Conservation (phyloP, 2,329 filamentous ascomycete species). For the Immersiporthe knoxdaviesiana region DNA sequence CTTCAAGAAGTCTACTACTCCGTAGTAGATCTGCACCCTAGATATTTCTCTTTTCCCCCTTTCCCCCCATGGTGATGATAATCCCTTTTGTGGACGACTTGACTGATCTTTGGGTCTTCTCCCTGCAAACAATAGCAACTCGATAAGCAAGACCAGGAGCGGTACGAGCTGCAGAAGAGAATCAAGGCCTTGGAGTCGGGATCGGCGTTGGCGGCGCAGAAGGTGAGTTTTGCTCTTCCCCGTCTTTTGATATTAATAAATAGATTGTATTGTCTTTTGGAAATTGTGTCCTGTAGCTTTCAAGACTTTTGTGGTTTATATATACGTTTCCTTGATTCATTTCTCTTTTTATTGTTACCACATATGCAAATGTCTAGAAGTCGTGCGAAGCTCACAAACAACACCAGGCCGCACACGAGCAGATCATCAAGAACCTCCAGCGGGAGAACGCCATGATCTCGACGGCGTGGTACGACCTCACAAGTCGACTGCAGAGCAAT, state of each 20-base stretch:
- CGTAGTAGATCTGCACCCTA: constrained; percentile 5
- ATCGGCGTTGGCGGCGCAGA: constrained; percentile 53
- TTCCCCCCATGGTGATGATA: not conserved
- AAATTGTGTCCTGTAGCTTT: constrained; percentile 11
- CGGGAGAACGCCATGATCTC: constrained; percentile 79
- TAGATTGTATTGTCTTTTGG: constrained; percentile 15
- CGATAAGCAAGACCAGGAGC: constrained; percentile 60
- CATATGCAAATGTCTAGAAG: not conserved
- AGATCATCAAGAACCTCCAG: constrained; percentile 69
- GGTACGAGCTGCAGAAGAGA: constrained; percentile 57
- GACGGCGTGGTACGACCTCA: constrained; percentile 86
- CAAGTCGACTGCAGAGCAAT: constrained; percentile 78
- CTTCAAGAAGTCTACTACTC: constrained; percentile 23
- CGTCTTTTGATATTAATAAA: constrained; percentile 11
- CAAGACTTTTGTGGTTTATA: not conserved
- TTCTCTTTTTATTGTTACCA: not conserved
- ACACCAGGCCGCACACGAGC: constrained; percentile 53
- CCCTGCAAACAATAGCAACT: constrained; percentile 52
- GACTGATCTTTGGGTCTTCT: constrained; percentile 32
- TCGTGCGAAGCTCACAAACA: constrained; percentile 16
- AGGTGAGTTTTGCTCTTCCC: constrained; percentile 48
- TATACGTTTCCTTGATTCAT: not conserved
- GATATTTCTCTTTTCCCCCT: not conserved
- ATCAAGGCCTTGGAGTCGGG: constrained; percentile 57
- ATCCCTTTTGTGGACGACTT: not conserved